A percentile compares a stretch with the other conserved stretches of the same genome.
Conservation (phyloP, 2,329 filamentous ascomycete species). For the Tolypocladium pustulatum region DNA sequence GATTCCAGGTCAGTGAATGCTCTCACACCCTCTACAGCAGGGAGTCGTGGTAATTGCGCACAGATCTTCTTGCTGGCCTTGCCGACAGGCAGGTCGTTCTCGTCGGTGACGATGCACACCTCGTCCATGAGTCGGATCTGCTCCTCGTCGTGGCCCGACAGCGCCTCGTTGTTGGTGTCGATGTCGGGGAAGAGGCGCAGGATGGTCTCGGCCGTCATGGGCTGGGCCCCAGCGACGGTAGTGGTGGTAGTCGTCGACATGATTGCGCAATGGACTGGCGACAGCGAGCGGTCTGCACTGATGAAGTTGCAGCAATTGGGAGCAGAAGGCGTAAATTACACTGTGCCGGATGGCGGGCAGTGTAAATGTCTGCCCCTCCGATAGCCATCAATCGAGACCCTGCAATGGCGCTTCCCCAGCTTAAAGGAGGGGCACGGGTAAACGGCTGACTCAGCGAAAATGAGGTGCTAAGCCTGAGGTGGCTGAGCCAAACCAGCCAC, state of each 20-base stretch:
- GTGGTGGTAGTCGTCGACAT: constrained; percentile 20
- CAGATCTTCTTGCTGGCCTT: constrained; percentile 97
- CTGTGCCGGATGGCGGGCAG: background rate
- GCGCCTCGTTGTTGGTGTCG: constrained; percentile 59
- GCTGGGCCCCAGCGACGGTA: constrained; percentile 36
- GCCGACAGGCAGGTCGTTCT: constrained; percentile 85
- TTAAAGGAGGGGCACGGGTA: background rate
- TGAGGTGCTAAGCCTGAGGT: background rate
- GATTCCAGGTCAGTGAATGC: background rate
- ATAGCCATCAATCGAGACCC: background rate
- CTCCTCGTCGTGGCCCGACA: constrained; percentile 91
- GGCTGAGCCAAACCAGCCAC: background rate
- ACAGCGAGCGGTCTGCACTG: background rate
- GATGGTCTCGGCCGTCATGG: constrained; percentile 79
- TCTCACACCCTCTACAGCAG: background rate
- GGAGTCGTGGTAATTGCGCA: constrained; percentile 29
- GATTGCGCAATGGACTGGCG: background rate
- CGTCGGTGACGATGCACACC: constrained; percentile 92
- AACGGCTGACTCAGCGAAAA: background rate
- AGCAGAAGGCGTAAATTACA: background rate
- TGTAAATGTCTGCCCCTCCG: background rate
- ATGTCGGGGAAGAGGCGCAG: constrained; percentile 80
- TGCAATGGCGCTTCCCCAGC: background rate
- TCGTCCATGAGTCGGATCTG: constrained; percentile 98
- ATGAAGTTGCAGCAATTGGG: background rate